A percentile compares a stretch with the other conserved stretches of the same genome.
These are phyloP conservation scores for Didymella arachidicola DNA, from an alignment of 2,329 filamentous ascomycete genomes.

Conservation along the genomic window DNA sequence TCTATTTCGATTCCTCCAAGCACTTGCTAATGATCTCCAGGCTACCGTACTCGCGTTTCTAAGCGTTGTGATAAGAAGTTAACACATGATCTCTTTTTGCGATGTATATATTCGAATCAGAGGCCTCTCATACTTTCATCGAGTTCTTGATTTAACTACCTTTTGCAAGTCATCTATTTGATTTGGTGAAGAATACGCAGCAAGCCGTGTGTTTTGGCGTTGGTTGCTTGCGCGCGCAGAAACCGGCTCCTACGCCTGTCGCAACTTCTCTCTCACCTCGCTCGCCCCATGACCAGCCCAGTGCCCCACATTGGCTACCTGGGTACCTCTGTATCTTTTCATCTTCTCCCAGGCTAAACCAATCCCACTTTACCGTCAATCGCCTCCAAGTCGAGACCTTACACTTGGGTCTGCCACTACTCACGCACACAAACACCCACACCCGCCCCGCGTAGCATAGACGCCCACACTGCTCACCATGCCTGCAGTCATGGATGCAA, in stretches of 20 bases:
- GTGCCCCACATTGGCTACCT: not conserved
- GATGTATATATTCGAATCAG: too few species aligned
- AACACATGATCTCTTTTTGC: not conserved
- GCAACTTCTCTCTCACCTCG: slow-evolving; percentile 10
- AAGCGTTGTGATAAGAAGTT: slow-evolving; percentile 2
- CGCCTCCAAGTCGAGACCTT: not conserved
- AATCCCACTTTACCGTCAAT: not conserved
- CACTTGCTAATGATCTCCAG: slow-evolving; percentile 40
- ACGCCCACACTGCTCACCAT: slow-evolving; percentile 22
- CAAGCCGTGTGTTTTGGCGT: not conserved
- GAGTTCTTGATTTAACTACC: too few species aligned
- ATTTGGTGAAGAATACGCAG: not conserved
- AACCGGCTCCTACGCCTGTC: not conserved
- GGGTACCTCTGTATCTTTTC: not conserved
- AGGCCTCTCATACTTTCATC: too few species aligned
- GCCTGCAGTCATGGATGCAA: slow-evolving; percentile 23
- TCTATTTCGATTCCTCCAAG: too few species aligned
- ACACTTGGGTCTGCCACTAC: not conserved
- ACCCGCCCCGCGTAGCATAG: not conserved
- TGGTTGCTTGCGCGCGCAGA: not conserved
- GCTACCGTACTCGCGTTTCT: slow-evolving; percentile 61
- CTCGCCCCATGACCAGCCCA: not conserved
- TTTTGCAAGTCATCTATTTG: not conserved
- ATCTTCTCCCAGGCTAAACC: not conserved
- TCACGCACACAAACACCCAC: not conserved